Evolutionary conservation across 139 green algal species (phyloP).

Genomic region (Coelastrella sp.): DNA sequence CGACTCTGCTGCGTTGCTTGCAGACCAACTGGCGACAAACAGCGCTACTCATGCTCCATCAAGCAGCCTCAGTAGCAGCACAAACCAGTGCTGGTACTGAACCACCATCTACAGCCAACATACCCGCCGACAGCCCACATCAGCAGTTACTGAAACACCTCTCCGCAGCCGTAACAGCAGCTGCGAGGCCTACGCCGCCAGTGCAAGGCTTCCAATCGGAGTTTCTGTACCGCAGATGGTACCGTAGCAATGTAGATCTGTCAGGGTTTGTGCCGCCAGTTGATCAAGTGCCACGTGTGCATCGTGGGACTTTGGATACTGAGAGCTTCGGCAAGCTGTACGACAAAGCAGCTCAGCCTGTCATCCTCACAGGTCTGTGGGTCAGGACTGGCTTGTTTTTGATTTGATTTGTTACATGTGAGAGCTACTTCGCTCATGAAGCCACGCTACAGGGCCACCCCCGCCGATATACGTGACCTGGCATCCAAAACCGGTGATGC

Average conservation of each 20-base stretch:
- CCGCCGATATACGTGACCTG: too few relatives aligned
- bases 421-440: too few relatives aligned
- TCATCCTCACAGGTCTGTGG: not conserved
- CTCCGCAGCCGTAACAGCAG: not conserved
- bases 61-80: slow-evolving; percentile 23
- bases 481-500: too few relatives aligned
- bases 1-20: not conserved
- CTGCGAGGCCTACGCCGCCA: not conserved
- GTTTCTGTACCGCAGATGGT: slow-evolving; percentile 33
- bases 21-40: slow-evolving; percentile 29
- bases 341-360: slow-evolving; percentile 1
- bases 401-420: too few relatives aligned
- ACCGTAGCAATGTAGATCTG: slow-evolving; percentile 9
- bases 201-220: slow-evolving; percentile 14
- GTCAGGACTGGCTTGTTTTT: too few relatives aligned
- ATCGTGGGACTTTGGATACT: not conserved
- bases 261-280: slow-evolving; percentile 10
- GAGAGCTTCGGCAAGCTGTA: not conserved
- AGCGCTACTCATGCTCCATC: not conserved
- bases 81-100: not conserved
- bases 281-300: slow-evolving; percentile 31
- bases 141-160: not conserved
- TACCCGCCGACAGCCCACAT: not conserved
- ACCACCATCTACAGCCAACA: not conserved
- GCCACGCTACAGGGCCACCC: too few relatives aligned